A percentile compares a stretch with the other conserved stretches of the same genome.
Evolutionary conservation across 345 rosid species (phyloP).

Genomic region (Corchorus olitorius): DNA sequence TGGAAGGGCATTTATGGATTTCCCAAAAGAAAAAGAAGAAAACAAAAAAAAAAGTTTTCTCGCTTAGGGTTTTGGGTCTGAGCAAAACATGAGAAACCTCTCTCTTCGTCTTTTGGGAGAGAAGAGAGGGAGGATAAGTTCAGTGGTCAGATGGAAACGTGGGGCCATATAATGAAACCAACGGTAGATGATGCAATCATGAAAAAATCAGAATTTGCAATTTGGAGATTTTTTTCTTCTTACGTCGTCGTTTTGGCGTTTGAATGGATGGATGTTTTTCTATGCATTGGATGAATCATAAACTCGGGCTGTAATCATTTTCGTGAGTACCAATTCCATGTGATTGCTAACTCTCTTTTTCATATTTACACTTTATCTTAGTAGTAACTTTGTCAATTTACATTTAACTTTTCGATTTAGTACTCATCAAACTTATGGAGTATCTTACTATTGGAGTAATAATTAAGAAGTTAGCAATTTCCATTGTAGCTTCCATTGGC

Average conservation of each 20-base stretch:
- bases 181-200: neutral
- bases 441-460: too few species aligned
- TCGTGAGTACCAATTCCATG: too few species aligned
- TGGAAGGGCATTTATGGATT: slow-evolving; percentile 19
- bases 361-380: too few species aligned
- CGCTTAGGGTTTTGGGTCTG: slow-evolving; percentile 8
- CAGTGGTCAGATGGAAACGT: neutral
- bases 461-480: too few species aligned
- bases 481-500: too few species aligned
- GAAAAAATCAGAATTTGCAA: neutral
- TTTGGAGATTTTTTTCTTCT: neutral
- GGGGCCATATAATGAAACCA: neutral
- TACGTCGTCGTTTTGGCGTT: neutral
- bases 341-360: too few species aligned
- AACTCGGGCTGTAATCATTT: too few species aligned
- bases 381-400: too few species aligned
- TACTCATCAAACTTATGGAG: too few species aligned
- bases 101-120: neutral
- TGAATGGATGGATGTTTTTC: neutral
- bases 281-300: neutral
- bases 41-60: neutral
- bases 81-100: neutral
- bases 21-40: neutral
- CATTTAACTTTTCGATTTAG: too few species aligned
- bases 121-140: neutral